Evolutionary conservation across 2,329 filamentous ascomycete species (phyloP).

Genomic region (Didymella segeticola): DNA sequence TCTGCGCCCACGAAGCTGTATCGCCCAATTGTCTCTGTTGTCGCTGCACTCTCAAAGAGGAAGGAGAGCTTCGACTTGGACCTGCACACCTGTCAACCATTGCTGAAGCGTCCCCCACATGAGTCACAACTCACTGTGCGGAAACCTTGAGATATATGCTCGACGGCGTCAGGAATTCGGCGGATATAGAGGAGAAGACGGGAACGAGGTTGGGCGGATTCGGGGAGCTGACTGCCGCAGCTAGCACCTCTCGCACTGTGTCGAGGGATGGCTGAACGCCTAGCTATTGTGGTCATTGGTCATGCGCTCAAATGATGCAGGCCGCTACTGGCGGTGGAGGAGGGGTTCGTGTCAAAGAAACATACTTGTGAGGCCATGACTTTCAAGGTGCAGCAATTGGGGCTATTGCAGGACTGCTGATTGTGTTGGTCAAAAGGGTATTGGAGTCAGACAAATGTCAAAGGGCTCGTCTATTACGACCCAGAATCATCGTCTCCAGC

Average conservation of each 20-base stretch:
- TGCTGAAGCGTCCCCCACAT: conserved; percentile 16
- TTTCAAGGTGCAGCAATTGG: conserved; percentile 5
- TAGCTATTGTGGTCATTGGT: conserved; percentile 46
- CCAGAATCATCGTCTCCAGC: conserved; percentile 8
- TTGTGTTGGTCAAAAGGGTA: background rate
- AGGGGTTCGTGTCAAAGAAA: background rate
- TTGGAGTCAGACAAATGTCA: conserved; percentile 14
- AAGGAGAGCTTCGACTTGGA: conserved; percentile 81
- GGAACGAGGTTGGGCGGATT: conserved; percentile 80
- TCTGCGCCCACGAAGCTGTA: conserved; percentile 95
- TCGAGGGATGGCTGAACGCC: conserved; percentile 67
- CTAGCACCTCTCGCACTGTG: conserved; percentile 63
- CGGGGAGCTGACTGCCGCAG: conserved; percentile 57
- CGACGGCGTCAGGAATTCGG: conserved; percentile 93
- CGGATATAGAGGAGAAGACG: conserved; percentile 82
- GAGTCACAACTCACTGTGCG: conserved; percentile 64
- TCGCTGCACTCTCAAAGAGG: conserved; percentile 92
- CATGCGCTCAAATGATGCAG: conserved; percentile 39
- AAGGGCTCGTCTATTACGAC: conserved; percentile 17
- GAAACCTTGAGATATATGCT: conserved; percentile 92
- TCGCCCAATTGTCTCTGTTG: conserved; percentile 87
- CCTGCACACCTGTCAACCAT: conserved; percentile 40
- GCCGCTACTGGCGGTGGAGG: conserved; percentile 7
- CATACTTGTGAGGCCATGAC: conserved; percentile 39
- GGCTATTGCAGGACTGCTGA: conserved; percentile 5